Evolutionary conservation across 352 stramenopile species (phyloP), one percentile per base, ranked within the genome.

Genomic region (Aphanomyces invadans): DNA sequence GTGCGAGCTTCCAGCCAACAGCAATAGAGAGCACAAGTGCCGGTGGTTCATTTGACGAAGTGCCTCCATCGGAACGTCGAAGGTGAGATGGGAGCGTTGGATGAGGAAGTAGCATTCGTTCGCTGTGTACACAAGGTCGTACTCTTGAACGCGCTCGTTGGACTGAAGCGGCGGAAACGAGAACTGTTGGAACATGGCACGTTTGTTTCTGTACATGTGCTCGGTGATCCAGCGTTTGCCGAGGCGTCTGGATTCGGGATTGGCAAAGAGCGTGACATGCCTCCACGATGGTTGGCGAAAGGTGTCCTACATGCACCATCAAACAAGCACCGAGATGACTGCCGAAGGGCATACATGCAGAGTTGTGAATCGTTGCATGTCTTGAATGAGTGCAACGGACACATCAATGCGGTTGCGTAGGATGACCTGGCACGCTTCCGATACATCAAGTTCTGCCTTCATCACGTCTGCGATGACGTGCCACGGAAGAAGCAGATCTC

Each of bases 161-260:
- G 31, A 45, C 17, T 28, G 2, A 1, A 45, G 55, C 32, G 55
- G 23, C 23, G 32, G 36, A 28, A 64, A 64, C 36, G n/a, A 10
- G 21, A 28, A 52, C 9, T 52, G 21, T 17, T 48, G 21, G 39
- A 64, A 46, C 55, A 64, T 32, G n/a, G 17, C 31, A 11, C 33
- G n/a, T 4, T n/a, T 51, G 36, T 64, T 64, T 19, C 29, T 12
- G 55, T 33, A 64, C 32, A 64, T 45, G 23, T 64, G 31, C 25
- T 49, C n/a, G 32, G 55, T 64, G 39, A 64, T 64, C 55, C 55
- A 64, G 7, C 23, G 12, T n/a, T 51, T 33, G 4, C 55, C 55
- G 33, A 64, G 55, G 19, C 29, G 36, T n/a, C 55, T n/a, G 21
- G 55, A 51, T 26, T 64, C 55, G 2, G 21, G 11, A 26, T 64